These are phyloP conservation scores for Candida albicans DNA, from an alignment of 1,139 yeast species.

Conservation along the genomic window DNA sequence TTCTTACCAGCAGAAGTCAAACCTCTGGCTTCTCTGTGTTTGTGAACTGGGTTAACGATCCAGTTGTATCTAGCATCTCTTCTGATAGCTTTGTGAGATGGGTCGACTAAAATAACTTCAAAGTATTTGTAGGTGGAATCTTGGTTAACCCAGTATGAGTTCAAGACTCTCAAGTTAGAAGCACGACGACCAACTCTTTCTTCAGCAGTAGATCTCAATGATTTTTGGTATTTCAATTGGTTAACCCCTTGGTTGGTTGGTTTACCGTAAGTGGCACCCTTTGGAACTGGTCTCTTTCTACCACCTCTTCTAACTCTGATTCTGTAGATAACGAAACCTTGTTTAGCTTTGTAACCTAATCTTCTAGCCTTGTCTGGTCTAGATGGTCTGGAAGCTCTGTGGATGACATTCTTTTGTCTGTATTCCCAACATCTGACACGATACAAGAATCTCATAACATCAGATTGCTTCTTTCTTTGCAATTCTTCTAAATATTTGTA, in stretches of 20 bases:
- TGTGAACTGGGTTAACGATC: constrained; percentile 99
- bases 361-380: constrained; percentile 99
- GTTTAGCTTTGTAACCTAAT: constrained; percentile 99
- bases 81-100: constrained; percentile 98
- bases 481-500: constrained; percentile 99
- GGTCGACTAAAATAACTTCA: constrained; percentile 96
- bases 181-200: constrained; percentile 99
- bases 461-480: constrained; percentile 99
- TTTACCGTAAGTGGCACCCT: constrained; percentile 99
- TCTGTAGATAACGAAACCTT: constrained; percentile 98
- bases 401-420: constrained; percentile 98
- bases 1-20: constrained; percentile 97
- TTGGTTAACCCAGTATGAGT: constrained; percentile 99
- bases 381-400: constrained; percentile 98
- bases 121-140: constrained; percentile 99
- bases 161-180: constrained; percentile 97
- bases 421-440: constrained; percentile 99
- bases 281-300: constrained; percentile 99
- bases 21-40: constrained; percentile 99
- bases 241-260: constrained; percentile 99
- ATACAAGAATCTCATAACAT: constrained; percentile 96
- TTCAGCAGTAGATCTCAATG: constrained; percentile 97
- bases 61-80: constrained; percentile 99
- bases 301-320: constrained; percentile 99
- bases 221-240: constrained; percentile 99